Percentiles rank a stretch among this genome's conserved stretches.
phyloP scores from a whole-genome alignment of 2,329 filamentous ascomycete genomes.

The Ophiobolus disseminans region DNA sequence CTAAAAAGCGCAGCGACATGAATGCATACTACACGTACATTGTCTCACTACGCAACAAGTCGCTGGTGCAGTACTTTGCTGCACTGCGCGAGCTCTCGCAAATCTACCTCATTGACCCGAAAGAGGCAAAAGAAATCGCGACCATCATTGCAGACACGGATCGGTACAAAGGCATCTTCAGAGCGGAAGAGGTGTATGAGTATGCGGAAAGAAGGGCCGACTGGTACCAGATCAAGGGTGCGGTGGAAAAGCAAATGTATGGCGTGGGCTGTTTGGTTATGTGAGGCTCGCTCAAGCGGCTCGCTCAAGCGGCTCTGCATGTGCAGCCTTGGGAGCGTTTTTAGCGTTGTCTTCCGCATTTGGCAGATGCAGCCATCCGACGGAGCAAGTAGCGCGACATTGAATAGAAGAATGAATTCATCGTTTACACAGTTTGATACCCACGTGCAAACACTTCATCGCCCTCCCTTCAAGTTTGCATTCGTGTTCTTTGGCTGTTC shows the following conservation, averaged over 20 bases:
- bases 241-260: conserved; percentile 97
- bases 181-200: conserved; percentile 96
- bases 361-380: conserved; percentile 14
- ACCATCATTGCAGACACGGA: conserved; percentile 91
- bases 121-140: conserved; percentile 92
- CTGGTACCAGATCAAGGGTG: conserved; percentile 88
- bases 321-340: conserved; percentile 3
- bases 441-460: no score
- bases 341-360: conserved; percentile 23
- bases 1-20: conserved; percentile 86
- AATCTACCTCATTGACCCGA: conserved; percentile 89
- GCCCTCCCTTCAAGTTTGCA: no score
- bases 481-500: no score
- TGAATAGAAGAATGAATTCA: no score
- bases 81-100: conserved; percentile 91
- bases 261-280: conserved; percentile 87
- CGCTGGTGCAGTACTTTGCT: conserved; percentile 87
- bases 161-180: conserved; percentile 89
- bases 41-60: conserved; percentile 78
- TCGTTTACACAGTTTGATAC: no score
- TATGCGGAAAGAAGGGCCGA: conserved; percentile 93
- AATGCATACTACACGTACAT: conserved; percentile 91
- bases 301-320: conserved; percentile 12
- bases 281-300: conserved; percentile 65
- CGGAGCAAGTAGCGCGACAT: conserved; percentile 15